Conservation (phyloP, 306 rosid genomes). For the Trifolium pratense region DNA sequence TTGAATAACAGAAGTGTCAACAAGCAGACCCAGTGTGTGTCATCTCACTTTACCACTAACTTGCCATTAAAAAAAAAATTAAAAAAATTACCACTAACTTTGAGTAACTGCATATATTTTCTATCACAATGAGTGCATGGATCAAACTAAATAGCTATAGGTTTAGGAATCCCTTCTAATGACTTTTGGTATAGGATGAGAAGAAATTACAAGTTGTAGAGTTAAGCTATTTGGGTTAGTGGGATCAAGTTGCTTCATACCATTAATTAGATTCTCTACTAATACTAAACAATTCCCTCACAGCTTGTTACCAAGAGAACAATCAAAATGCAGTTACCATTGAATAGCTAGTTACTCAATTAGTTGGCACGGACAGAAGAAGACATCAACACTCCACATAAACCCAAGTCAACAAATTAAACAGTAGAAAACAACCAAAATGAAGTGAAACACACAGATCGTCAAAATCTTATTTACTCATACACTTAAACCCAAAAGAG, state of each 20-base stretch:
- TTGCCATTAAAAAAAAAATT: no score
- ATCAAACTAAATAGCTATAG: background rate
- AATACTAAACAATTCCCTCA: background rate
- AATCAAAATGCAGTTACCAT: slow-evolving; percentile 22
- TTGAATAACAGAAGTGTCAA: background rate
- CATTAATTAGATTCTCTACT: slow-evolving; percentile 7
- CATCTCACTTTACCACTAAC: background rate
- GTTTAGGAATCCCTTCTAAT: background rate
- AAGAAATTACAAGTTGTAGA: background rate
- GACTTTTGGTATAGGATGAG: background rate
- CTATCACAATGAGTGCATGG: background rate
- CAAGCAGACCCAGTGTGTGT: background rate
- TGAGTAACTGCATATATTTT: no score
- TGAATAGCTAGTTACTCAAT: background rate
- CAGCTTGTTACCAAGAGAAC: slow-evolving; percentile 18
- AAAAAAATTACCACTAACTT: no score
- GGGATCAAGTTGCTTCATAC: slow-evolving; percentile 4
- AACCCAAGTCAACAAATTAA: slow-evolving; percentile 16
- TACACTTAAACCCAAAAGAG: background rate
- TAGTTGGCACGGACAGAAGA: background rate
- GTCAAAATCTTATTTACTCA: background rate
- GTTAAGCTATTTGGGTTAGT: slow-evolving; percentile 1
- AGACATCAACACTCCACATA: background rate
- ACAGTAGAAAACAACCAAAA: slow-evolving; percentile 1
- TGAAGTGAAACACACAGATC: slow-evolving; percentile 9